Evolutionary conservation across 441 rosid species (phyloP).

Genomic region (Pelargonium hybrid): DNA sequence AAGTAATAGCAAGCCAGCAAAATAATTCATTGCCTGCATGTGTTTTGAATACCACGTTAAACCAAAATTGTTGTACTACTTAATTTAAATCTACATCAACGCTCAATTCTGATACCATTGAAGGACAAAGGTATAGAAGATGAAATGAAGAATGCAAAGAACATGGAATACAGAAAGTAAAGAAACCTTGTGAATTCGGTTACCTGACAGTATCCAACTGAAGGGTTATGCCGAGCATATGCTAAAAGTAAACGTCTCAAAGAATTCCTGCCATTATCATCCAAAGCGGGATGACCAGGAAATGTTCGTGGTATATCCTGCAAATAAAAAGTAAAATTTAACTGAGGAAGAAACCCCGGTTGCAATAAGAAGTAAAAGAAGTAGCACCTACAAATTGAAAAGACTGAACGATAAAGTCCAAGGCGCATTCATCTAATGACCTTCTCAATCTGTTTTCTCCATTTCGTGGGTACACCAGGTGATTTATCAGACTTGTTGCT

Average conservation of each 20-base stretch:
- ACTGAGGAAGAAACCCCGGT: slow-evolving; percentile 26
- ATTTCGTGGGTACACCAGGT: slow-evolving; percentile 33
- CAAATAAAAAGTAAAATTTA: slow-evolving; percentile 20
- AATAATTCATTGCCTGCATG: slow-evolving; percentile 68
- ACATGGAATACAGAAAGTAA: neutral
- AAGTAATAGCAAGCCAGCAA: slow-evolving; percentile 62
- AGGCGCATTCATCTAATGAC: slow-evolving; percentile 46
- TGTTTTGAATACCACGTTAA: slow-evolving; percentile 16
- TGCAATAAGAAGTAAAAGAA: slow-evolving; percentile 21
- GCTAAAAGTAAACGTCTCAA: slow-evolving; percentile 56
- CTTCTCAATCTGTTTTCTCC: slow-evolving; percentile 67
- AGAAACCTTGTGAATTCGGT: slow-evolving; percentile 12
- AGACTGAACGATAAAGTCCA: slow-evolving; percentile 40
- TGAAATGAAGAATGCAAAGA: no score
- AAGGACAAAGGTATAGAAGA: no score
- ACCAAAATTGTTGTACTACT: neutral
- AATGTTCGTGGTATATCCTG: slow-evolving; percentile 65
- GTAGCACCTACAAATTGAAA: slow-evolving; percentile 36
- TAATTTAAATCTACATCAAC: neutral
- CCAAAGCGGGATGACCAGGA: slow-evolving; percentile 64
- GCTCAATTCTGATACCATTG: no score
- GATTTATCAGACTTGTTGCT: slow-evolving; percentile 21
- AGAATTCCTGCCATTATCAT: slow-evolving; percentile 53
- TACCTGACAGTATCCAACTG: slow-evolving; percentile 73
- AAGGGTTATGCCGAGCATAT: slow-evolving; percentile 58